These are phyloP conservation scores for Plasmodium ovale DNA, from an alignment of 169 alveolate genomes.

Conservation along the genomic window DNA sequence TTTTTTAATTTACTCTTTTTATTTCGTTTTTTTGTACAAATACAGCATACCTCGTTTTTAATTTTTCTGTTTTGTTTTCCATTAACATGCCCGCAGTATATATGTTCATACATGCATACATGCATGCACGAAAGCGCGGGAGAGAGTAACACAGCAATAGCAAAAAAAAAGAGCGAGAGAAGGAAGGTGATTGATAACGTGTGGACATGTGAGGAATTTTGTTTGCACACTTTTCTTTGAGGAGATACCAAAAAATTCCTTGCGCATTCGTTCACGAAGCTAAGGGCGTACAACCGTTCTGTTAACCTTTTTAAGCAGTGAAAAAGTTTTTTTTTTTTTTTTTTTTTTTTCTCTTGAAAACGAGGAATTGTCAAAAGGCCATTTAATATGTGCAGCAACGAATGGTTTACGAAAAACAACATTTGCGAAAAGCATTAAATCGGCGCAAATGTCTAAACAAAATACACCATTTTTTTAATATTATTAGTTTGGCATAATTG, in stretches of 20 bases:
- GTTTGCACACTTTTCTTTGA: slow-evolving; percentile 20
- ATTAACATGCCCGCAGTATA: not conserved
- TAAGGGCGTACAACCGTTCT: not conserved
- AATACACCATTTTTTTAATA: not conserved
- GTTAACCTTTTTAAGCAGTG: not conserved
- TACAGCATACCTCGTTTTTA: too few species aligned
- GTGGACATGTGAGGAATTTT: not conserved
- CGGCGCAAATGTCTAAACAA: not conserved
- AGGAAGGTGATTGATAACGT: too few species aligned
- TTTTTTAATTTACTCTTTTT: not conserved
- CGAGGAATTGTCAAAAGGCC: slow-evolving; percentile 4
- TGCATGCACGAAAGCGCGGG: not conserved
- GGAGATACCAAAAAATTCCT: slow-evolving; percentile 6
- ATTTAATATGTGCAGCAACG: slow-evolving; percentile 1
- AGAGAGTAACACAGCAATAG: too few species aligned
- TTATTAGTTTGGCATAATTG: slow-evolving; percentile 6
- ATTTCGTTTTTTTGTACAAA: slow-evolving; percentile 5
- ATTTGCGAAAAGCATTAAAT: not conserved
- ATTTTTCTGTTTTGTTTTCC: not conserved
- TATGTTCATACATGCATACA: slow-evolving; percentile 10
- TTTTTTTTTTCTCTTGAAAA: too few species aligned
- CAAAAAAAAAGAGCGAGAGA: too few species aligned
- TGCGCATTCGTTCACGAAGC: not conserved
- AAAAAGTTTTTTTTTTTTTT: slow-evolving; percentile 15
- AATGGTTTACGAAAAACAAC: not conserved